A percentile compares a stretch with the other conserved stretches of the same genome.
Evolutionary conservation across 306 rosid genomes (phyloP).

Genomic region (Citrullus amarus): DNA sequence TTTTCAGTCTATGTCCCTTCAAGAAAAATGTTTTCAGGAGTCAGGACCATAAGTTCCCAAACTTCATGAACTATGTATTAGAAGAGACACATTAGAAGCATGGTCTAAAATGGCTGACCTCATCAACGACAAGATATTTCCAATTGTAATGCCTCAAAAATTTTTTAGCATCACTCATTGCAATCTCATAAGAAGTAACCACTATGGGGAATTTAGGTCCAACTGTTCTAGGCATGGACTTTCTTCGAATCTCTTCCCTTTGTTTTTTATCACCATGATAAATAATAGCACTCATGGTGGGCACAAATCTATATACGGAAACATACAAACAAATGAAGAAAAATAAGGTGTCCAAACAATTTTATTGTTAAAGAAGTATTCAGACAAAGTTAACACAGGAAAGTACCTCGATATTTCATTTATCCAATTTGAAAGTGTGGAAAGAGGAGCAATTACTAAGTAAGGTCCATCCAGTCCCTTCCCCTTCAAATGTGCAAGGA

Average conservation of each 20-base stretch:
- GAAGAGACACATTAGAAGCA: not conserved
- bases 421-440: constrained; percentile 91
- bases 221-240: constrained; percentile 61
- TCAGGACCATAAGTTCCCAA: not conserved
- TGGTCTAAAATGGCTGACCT: constrained; percentile 35
- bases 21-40: constrained; percentile 19
- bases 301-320: constrained; percentile 51
- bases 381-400: constrained; percentile 1
- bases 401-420: constrained; percentile 72
- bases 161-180: constrained; percentile 58
- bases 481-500: constrained; percentile 75
- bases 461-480: constrained; percentile 90
- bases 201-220: constrained; percentile 77
- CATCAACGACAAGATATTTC: constrained; percentile 93
- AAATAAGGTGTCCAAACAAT: not conserved
- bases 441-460: constrained; percentile 79
- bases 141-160: constrained; percentile 44
- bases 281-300: constrained; percentile 44
- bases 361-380: not conserved
- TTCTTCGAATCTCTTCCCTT: constrained; percentile 68
- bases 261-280: constrained; percentile 67
- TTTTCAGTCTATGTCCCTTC: constrained; percentile 96
- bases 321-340: not conserved
- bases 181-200: constrained; percentile 88
- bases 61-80: not conserved